These are phyloP conservation scores for Podila clonocystis DNA, from an alignment of 192 early-diverging fungal species.

Conservation along the genomic window DNA sequence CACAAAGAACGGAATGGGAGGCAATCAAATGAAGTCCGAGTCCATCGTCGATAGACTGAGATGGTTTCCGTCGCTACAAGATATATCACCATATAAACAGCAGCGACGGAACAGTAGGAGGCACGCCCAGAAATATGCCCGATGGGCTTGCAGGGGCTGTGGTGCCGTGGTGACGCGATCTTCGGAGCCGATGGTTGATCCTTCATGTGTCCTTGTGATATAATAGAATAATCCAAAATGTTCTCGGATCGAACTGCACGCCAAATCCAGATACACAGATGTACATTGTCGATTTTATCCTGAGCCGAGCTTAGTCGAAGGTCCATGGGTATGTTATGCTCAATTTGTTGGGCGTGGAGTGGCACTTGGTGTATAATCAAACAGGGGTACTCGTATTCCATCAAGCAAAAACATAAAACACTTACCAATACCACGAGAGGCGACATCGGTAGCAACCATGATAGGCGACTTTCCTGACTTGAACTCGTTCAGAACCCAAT, in stretches of 20 bases:
- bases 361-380: neutral
- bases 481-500: slow-evolving; percentile 96
- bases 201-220: no score
- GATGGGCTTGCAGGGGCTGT: slow-evolving; percentile 16
- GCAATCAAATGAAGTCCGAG: slow-evolving; percentile 45
- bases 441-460: slow-evolving; percentile 99
- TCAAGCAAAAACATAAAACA: slow-evolving; percentile 14
- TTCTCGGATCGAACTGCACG: no score
- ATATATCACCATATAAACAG: slow-evolving; percentile 11
- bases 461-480: slow-evolving; percentile 86
- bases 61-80: slow-evolving; percentile 22
- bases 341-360: no score
- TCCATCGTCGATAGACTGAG: slow-evolving; percentile 16
- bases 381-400: no score
- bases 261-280: no score
- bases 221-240: no score
- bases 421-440: slow-evolving; percentile 95
- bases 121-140: slow-evolving; percentile 18
- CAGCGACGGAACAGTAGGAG: slow-evolving; percentile 9
- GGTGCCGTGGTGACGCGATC: no score
- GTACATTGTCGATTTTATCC: no score
- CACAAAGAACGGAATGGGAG: slow-evolving; percentile 27
- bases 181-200: no score
- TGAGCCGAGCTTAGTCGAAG: no score
- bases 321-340: no score